These are phyloP conservation scores for Apiotrichum porosum DNA, from an alignment of 1,284 basidiomycete genomes.

Conservation along the genomic window DNA sequence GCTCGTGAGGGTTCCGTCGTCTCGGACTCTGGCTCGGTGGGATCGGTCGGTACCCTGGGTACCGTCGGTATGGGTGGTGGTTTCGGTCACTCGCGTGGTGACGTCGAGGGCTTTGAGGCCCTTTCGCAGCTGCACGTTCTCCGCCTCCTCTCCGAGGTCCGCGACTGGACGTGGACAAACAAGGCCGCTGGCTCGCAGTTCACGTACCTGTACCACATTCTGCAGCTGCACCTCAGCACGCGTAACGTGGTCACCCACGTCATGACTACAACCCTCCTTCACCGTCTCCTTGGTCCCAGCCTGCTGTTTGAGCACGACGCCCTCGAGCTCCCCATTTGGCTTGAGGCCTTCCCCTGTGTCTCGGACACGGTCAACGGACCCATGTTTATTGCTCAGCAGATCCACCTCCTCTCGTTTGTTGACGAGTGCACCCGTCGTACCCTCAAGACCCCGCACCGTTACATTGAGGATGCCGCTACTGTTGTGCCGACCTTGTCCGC, in stretches of 20 bases:
- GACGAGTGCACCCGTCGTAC: slow-evolving; percentile 85
- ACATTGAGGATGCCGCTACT: slow-evolving; percentile 65
- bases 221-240: slow-evolving; percentile 59
- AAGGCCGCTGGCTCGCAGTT: slow-evolving; percentile 56
- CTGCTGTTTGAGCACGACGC: slow-evolving; percentile 77
- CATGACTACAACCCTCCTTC: slow-evolving; percentile 59
- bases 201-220: slow-evolving; percentile 60
- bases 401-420: slow-evolving; percentile 63
- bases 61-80: slow-evolving; percentile 49
- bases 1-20: slow-evolving; percentile 44
- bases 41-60: slow-evolving; percentile 42
- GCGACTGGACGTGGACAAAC: slow-evolving; percentile 69
- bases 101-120: slow-evolving; percentile 56
- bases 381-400: slow-evolving; percentile 56
- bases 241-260: slow-evolving; percentile 55
- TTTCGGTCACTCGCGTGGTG: slow-evolving; percentile 47
- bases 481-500: slow-evolving; percentile 24
- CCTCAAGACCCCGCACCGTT: slow-evolving; percentile 77
- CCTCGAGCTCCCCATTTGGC: slow-evolving; percentile 70
- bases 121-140: slow-evolving; percentile 73
- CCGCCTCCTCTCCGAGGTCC: slow-evolving; percentile 63
- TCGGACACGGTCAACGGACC: slow-evolving; percentile 54
- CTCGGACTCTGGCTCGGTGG: slow-evolving; percentile 41
- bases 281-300: slow-evolving; percentile 61
- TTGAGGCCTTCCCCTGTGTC: slow-evolving; percentile 53